Base-by-base conservation (phyloP, 2,329 filamentous ascomycete species). In the Talaromyces sp. region DNA sequence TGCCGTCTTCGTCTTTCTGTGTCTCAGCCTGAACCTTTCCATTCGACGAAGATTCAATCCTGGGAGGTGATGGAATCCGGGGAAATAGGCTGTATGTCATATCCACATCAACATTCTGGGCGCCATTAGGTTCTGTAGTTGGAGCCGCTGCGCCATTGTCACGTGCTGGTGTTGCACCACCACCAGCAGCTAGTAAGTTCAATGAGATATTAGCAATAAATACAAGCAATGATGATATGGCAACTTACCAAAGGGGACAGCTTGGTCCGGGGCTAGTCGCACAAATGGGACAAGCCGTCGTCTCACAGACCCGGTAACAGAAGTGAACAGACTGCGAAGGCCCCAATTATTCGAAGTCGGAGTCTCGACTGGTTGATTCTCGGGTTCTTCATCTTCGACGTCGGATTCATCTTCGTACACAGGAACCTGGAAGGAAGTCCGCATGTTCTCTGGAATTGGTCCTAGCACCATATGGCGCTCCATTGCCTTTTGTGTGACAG, bases 221-320 rank as follows among this genome's bases (percentile, higher is more conserved):
- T 35, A 18, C 9, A 28, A 46, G 28, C n/a, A 31, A 48, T 18
- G 5, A n/a, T 28, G 18, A 23, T 18, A 2, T 42, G 12, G 25
- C 52, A 8, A 42, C 62, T 56, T 58, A 63, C 62, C 58, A 40
- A 63, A 63, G 16, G 62, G 62, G 21, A 63, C 62, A 33, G 62
- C 62, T 40, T 57, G 57, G n/a, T 57, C 58, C 9, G 50, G 35
- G 28, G 28, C 42, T n/a, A 28, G 31, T 60, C 62, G 25, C 25
- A 63, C 46, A 44, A 28, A 50, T n/a, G 62, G 62, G 52, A 55
- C 57, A 50, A 63, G 55, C n/a, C 62, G 57, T 21, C 60, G 60
- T 12, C 62, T 57, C 23, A 63, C 58, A 37, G 57, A 60, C 14
- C 58, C 39, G 21, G 46, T 37, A 2, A 63, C 61, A 33, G 61